phyloP scores from a whole-genome alignment of 257 asterid species.

The Solanum pennellii region DNA sequence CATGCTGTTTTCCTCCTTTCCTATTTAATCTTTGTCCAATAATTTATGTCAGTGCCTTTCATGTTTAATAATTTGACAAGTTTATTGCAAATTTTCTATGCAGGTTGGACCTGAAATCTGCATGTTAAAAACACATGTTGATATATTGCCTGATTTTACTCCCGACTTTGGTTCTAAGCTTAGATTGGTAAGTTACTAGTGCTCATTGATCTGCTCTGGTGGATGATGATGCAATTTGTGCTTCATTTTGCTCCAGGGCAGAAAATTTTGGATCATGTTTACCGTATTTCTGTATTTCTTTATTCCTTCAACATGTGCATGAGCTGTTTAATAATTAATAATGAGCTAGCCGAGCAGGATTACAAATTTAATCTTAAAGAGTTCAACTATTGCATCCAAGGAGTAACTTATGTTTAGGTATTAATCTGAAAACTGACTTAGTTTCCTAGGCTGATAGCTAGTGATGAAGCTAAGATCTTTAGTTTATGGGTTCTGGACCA shows the following conservation, averaged over 20 bases:
- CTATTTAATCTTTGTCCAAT: not conserved
- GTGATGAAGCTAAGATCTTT: not conserved
- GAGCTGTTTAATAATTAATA: not conserved
- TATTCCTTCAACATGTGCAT: not conserved
- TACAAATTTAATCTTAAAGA: not conserved
- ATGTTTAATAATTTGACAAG: slow-evolving; percentile 4
- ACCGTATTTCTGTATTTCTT: not conserved
- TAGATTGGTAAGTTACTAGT: slow-evolving; percentile 45
- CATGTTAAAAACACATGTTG: slow-evolving; percentile 95
- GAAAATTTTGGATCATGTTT: not conserved
- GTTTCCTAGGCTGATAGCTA: not conserved
- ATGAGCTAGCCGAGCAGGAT: not conserved
- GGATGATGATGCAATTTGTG: not conserved
- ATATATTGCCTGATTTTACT: slow-evolving; percentile 88
- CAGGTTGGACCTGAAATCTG: slow-evolving; percentile 99
- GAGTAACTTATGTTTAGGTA: not conserved
- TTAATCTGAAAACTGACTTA: not conserved
- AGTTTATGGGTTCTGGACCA: not conserved
- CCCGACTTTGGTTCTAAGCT: slow-evolving; percentile 87
- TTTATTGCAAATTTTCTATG: slow-evolving; percentile 8
- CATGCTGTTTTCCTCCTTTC: not conserved
- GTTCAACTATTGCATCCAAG: not conserved
- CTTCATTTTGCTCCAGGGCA: not conserved
- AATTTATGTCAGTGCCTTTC: not conserved
- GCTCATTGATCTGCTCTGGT: not conserved